These are phyloP conservation scores for Corylus americana DNA, from an alignment of 306 rosid genomes.

Conservation along the genomic window DNA sequence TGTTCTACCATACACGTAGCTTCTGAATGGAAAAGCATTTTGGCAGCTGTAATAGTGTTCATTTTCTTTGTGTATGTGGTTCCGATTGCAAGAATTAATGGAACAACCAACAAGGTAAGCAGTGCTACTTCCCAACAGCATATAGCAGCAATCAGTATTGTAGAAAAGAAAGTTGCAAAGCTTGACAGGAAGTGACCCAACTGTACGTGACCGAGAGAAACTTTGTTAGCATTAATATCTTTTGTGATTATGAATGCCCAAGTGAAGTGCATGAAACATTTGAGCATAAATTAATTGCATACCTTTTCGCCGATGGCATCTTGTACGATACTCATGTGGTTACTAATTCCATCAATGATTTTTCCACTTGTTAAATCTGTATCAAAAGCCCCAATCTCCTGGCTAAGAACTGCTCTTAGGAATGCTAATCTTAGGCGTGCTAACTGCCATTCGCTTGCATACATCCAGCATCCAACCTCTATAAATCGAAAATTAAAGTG, in stretches of 20 bases:
- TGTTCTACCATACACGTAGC: constrained; percentile 80
- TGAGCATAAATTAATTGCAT: constrained; percentile 10
- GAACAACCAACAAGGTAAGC: constrained; percentile 47
- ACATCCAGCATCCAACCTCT: constrained; percentile 92
- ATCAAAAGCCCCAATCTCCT: constrained; percentile 85
- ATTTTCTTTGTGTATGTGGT: constrained; percentile 79
- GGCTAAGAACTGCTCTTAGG: constrained; percentile 67
- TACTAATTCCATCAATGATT: constrained; percentile 71
- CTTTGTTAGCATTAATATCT: constrained; percentile 5
- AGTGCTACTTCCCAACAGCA: constrained; percentile 35
- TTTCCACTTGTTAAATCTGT: constrained; percentile 72
- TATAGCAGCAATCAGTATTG: constrained; percentile 67
- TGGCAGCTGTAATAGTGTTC: constrained; percentile 58
- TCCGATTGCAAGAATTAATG: constrained; percentile 71
- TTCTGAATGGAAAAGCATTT: constrained; percentile 64
- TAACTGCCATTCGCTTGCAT: constrained; percentile 80
- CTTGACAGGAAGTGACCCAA: constrained; percentile 72
- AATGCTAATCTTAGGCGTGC: constrained; percentile 62
- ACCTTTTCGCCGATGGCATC: constrained; percentile 92
- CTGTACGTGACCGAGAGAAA: constrained; percentile 36
- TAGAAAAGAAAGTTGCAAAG: constrained; percentile 68
- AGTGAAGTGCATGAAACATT: constrained; percentile 1
- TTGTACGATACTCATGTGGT: constrained; percentile 72
- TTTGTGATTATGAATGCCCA: background rate
- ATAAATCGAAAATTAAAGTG: constrained; percentile 8